Conservation (phyloP, 2,329 filamentous ascomycete species). For the Sarocladium strictum region DNA sequence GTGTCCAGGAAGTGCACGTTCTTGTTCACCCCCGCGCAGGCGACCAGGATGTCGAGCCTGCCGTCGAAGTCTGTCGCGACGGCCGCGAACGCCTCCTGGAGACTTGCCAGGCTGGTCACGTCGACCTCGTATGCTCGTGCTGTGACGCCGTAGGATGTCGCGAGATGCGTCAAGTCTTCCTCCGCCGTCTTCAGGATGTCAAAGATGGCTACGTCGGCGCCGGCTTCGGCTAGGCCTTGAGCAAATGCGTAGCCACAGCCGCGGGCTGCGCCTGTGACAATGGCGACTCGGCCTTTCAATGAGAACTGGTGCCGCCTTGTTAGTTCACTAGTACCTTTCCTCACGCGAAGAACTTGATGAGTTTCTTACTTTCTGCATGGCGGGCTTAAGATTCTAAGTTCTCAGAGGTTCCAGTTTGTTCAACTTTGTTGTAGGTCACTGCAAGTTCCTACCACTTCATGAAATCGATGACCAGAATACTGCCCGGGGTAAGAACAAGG, state of each 20-base stretch:
- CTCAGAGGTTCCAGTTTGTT: background rate
- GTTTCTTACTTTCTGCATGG: background rate
- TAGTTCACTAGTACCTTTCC: background rate
- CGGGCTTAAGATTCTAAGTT: too few species aligned
- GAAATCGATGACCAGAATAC: too few species aligned
- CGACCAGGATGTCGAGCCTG: constrained; percentile 48
- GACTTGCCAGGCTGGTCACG: constrained; percentile 37
- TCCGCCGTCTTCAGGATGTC: constrained; percentile 50
- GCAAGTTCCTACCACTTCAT: background rate
- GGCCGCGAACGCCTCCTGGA: constrained; percentile 44
- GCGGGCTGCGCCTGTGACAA: constrained; percentile 46
- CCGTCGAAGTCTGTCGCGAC: constrained; percentile 38
- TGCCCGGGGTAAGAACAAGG: too few species aligned
- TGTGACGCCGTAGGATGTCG: constrained; percentile 33
- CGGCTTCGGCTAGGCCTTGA: constrained; percentile 50
- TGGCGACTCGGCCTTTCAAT: constrained; percentile 36
- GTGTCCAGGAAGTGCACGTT: constrained; percentile 53
- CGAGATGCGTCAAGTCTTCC: constrained; percentile 37
- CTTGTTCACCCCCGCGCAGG: constrained; percentile 54
- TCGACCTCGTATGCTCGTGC: constrained; percentile 45
- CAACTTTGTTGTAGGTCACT: background rate
- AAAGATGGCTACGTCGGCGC: constrained; percentile 52
- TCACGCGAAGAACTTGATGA: background rate
- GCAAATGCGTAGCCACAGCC: constrained; percentile 58
- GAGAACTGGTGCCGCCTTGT: constrained; percentile 33